A percentile compares a stretch with the other conserved stretches of the same genome.
Conservation (phyloP, 2,329 filamentous ascomycete genomes). For the Alternaria consortialis region DNA sequence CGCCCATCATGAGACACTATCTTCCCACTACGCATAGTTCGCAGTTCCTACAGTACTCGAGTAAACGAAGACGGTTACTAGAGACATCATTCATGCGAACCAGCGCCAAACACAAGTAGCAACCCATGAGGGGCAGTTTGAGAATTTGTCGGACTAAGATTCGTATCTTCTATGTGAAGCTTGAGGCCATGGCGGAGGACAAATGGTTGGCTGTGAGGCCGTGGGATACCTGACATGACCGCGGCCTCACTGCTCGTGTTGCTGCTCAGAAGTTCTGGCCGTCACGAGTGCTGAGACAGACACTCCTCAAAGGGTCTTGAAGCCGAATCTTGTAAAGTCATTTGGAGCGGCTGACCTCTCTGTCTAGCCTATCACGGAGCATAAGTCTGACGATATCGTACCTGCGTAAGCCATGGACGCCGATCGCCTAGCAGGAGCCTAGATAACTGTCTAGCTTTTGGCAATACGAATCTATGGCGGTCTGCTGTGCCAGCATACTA, state of each 20-base stretch:
- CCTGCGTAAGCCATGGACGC: constrained; percentile 12
- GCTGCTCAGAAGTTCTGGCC: background rate
- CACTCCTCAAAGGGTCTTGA: background rate
- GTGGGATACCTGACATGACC: background rate
- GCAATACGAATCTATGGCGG: constrained; percentile 1
- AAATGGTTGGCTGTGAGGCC: background rate
- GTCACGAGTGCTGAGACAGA: background rate
- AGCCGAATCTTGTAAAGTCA: background rate
- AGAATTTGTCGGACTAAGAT: background rate
- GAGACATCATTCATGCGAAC: background rate
- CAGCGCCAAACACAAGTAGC: background rate
- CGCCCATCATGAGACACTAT: background rate
- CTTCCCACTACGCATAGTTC: background rate
- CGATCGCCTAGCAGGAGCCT: background rate
- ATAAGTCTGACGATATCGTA: background rate
- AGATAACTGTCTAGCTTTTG: background rate
- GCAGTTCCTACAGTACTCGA: background rate
- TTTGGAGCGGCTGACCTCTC: background rate
- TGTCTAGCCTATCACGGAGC: constrained; percentile 2
- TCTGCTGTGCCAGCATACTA: background rate
- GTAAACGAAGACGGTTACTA: background rate
- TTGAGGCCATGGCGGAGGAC: background rate
- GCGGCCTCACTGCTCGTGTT: background rate
- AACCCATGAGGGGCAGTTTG: background rate
- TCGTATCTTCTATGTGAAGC: background rate